Evolutionary conservation across 2,329 filamentous ascomycete genomes (phyloP).

Genomic region (Aspergillus vadensis): DNA sequence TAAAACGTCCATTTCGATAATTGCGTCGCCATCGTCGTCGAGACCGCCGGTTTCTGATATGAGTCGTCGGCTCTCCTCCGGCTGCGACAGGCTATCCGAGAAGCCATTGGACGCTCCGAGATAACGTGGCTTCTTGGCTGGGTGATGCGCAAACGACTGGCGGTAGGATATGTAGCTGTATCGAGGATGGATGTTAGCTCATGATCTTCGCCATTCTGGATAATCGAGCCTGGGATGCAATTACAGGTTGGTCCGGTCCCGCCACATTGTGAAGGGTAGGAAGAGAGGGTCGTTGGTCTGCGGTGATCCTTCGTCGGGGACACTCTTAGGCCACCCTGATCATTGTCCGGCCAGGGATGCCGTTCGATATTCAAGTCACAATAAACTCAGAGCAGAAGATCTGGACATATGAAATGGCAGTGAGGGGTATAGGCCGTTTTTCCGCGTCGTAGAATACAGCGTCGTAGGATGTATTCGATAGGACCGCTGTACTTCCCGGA

Average conservation of each 20-base stretch:
- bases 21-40: conserved; percentile 80
- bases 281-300: conserved; percentile 10
- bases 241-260: conserved; percentile 98
- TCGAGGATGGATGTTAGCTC: not conserved
- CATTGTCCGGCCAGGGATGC: conserved; percentile 15
- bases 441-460: not conserved
- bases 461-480: not conserved
- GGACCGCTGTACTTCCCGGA: conserved; percentile 13
- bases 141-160: conserved; percentile 96
- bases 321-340: conserved; percentile 18
- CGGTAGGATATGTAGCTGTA: conserved; percentile 95
- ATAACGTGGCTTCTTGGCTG: conserved; percentile 78
- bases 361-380: not conserved
- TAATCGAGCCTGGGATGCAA: not conserved
- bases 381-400: not conserved
- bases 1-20: conserved; percentile 97
- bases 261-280: conserved; percentile 79
- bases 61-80: conserved; percentile 75
- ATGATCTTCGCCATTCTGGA: not conserved
- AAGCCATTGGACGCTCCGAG: conserved; percentile 61
- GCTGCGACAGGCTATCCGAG: conserved; percentile 60
- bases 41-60: conserved; percentile 74
- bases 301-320: conserved; percentile 24
- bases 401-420: not conserved
- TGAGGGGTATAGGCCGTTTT: not conserved